Evolutionary conservation across 495 filamentous ascomycete species (phyloP).

Genomic region (Achaetomiella virescens): DNA sequence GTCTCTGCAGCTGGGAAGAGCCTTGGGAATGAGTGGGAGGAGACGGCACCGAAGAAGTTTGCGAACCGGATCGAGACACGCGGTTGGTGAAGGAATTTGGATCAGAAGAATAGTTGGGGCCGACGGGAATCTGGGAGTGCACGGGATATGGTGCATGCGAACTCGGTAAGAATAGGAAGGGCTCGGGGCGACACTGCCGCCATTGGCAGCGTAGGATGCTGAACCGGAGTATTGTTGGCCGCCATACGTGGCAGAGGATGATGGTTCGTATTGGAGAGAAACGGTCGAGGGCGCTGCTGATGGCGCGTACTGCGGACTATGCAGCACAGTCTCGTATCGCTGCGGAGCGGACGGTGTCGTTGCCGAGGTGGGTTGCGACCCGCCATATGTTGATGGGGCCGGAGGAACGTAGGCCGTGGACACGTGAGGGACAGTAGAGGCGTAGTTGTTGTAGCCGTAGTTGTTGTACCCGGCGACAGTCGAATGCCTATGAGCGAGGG

Average conservation of each 20-base stretch:
- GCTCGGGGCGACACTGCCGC: slow-evolving; percentile 17
- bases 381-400: slow-evolving; percentile 24
- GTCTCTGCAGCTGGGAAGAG: slow-evolving; percentile 37
- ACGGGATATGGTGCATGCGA: slow-evolving; percentile 42
- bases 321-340: slow-evolving; percentile 31
- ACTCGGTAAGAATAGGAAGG: slow-evolving; percentile 29
- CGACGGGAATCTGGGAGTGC: slow-evolving; percentile 42
- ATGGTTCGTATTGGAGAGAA: slow-evolving; percentile 25
- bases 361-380: slow-evolving; percentile 25
- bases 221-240: slow-evolving; percentile 21
- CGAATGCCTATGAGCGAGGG: slow-evolving; percentile 37
- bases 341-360: slow-evolving; percentile 27
- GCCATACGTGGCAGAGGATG: slow-evolving; percentile 21
- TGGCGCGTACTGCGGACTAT: slow-evolving; percentile 31
- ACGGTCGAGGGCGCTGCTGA: slow-evolving; percentile 14
- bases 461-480: slow-evolving; percentile 39
- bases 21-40: slow-evolving; percentile 30
- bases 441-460: slow-evolving; percentile 38
- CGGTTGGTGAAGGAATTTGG: slow-evolving; percentile 36
- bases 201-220: slow-evolving; percentile 26
- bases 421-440: slow-evolving; percentile 29
- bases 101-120: slow-evolving; percentile 41
- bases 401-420: slow-evolving; percentile 32
- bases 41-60: slow-evolving; percentile 36
- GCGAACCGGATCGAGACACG: slow-evolving; percentile 39